Evolutionary conservation across 768 basidiomycete species (phyloP).

Genomic region (Crucibulum laeve): DNA sequence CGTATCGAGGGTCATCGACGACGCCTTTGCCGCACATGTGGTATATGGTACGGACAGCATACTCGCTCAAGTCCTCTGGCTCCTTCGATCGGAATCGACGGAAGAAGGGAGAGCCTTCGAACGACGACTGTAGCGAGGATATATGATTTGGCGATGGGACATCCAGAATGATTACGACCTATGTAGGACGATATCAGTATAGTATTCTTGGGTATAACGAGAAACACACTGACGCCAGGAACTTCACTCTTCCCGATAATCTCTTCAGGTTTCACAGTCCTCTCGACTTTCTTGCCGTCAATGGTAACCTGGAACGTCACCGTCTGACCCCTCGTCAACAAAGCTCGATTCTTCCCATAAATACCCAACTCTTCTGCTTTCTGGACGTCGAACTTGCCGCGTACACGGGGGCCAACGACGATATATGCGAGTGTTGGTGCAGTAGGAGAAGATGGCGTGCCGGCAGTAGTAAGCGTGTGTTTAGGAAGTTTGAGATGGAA

Average conservation of each 20-base stretch:
- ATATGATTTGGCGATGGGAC: slow-evolving; percentile 62
- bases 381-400: slow-evolving; percentile 68
- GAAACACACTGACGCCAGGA: slow-evolving; percentile 31
- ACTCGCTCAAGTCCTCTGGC: slow-evolving; percentile 33
- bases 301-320: slow-evolving; percentile 54
- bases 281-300: slow-evolving; percentile 31
- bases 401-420: slow-evolving; percentile 46
- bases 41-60: slow-evolving; percentile 51
- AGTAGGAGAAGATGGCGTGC: slow-evolving; percentile 7
- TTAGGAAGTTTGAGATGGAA: slow-evolving; percentile 34
- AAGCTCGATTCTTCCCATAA: slow-evolving; percentile 50
- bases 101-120: slow-evolving; percentile 43
- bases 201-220: neutral
- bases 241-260: slow-evolving; percentile 49
- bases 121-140: slow-evolving; percentile 42
- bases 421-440: slow-evolving; percentile 44
- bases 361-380: slow-evolving; percentile 66
- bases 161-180: slow-evolving; percentile 70
- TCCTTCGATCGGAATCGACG: slow-evolving; percentile 40
- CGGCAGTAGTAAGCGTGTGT: slow-evolving; percentile 18
- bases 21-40: slow-evolving; percentile 74
- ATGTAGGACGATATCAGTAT: slow-evolving; percentile 3
- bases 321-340: slow-evolving; percentile 59
- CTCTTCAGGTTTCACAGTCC: slow-evolving; percentile 58
- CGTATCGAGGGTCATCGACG: slow-evolving; percentile 64